phyloP scores from a whole-genome alignment of 1,139 yeast genomes.

The Blastobotrys illinoisensis region DNA sequence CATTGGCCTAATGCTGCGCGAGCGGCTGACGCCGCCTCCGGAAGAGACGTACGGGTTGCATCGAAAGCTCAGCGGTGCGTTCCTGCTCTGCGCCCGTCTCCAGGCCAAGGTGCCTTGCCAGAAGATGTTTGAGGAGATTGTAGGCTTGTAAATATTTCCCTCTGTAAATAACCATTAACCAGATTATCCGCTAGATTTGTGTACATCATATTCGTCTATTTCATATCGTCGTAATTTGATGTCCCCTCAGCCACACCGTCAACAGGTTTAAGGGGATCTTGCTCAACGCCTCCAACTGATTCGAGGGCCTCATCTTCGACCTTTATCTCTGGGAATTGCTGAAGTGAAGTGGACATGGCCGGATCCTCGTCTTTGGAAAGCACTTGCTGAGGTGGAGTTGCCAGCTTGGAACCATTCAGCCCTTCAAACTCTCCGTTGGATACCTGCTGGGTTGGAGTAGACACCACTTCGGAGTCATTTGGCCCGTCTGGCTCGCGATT shows the following conservation, averaged over 20 bases:
- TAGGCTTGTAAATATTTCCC: slow-evolving; percentile 42
- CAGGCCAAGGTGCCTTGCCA: slow-evolving; percentile 81
- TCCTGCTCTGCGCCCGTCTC: slow-evolving; percentile 79
- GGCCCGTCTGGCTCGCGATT: too few species aligned
- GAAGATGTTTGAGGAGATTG: slow-evolving; percentile 65
- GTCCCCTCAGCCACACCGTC: too few species aligned
- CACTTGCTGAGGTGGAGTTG: too few species aligned
- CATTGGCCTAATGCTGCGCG: slow-evolving; percentile 82
- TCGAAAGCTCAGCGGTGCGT: slow-evolving; percentile 91
- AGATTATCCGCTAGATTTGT: background rate
- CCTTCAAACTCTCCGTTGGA: too few species aligned
- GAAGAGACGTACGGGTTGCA: slow-evolving; percentile 95
- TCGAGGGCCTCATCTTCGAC: background rate
- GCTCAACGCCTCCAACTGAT: too few species aligned
- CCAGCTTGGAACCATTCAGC: too few species aligned
- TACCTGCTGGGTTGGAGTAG: slow-evolving; percentile 5
- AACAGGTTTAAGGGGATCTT: too few species aligned
- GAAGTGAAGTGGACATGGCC: background rate
- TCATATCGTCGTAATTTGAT: background rate
- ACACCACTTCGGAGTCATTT: background rate
- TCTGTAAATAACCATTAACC: background rate
- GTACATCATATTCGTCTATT: background rate
- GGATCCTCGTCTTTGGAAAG: background rate
- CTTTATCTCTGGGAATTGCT: background rate
- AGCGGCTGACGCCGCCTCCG: slow-evolving; percentile 94